Evolutionary conservation across 1,284 basidiomycete species (phyloP).

Genomic region (Cryptococcus sp.): DNA sequence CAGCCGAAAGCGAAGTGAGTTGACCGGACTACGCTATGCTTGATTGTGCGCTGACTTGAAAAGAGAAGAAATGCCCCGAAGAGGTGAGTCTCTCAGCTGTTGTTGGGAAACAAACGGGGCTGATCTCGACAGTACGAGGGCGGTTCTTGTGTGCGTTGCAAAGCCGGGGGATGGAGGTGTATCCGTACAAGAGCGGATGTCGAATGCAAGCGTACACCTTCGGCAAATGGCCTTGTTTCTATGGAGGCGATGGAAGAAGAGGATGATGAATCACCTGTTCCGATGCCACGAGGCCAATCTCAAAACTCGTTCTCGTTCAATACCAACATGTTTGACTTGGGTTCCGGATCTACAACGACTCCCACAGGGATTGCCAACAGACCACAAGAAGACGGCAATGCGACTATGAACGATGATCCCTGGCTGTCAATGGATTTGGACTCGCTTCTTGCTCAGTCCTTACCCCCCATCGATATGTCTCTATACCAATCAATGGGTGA

Average conservation of each 20-base stretch:
- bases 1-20: background rate
- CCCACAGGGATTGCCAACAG: background rate
- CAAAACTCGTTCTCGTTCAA: background rate
- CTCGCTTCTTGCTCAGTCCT: background rate
- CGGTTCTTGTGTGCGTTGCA: background rate
- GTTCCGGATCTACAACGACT: background rate
- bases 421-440: background rate
- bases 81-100: background rate
- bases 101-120: background rate
- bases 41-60: background rate
- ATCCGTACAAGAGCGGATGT: background rate
- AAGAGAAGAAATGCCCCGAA: background rate
- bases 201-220: background rate
- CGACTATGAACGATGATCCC: background rate
- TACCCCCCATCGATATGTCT: background rate
- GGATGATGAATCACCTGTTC: background rate
- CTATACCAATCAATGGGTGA: background rate
- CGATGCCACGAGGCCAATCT: background rate
- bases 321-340: background rate
- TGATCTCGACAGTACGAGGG: background rate
- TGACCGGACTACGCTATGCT: background rate
- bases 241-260: slow-evolving; percentile 1
- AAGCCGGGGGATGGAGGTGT: slow-evolving; percentile 4
- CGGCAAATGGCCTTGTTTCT: background rate
- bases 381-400: background rate